Conservation (phyloP, 148 eudicot species). For the Chenopodium berlandieri region DNA sequence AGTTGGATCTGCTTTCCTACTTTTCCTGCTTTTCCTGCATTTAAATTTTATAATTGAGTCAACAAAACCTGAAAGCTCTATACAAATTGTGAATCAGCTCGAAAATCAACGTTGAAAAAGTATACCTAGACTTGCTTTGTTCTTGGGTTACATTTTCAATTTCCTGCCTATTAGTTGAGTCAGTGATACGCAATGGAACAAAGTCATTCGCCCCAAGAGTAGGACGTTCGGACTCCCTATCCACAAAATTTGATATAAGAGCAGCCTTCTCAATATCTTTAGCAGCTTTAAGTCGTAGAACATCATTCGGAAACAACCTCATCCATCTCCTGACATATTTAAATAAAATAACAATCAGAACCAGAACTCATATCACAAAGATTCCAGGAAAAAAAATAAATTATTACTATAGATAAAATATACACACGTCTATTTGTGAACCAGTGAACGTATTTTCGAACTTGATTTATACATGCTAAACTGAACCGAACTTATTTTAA, state of each 20-base stretch:
- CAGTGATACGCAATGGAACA: slow-evolving; percentile 30
- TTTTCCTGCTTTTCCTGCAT: slow-evolving; percentile 23
- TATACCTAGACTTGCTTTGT: slow-evolving; percentile 34
- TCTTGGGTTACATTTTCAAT: slow-evolving; percentile 28
- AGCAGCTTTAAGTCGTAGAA: slow-evolving; percentile 50
- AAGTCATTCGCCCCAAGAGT: slow-evolving; percentile 69
- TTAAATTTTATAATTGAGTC: background rate
- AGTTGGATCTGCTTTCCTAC: background rate
- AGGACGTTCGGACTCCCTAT: slow-evolving; percentile 82
- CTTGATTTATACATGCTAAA: background rate
- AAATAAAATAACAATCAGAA: slow-evolving; percentile 1
- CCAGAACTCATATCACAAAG: background rate
- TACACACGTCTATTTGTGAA: background rate
- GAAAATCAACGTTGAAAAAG: background rate
- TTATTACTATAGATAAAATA: background rate
- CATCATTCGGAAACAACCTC: slow-evolving; percentile 61
- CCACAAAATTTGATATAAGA: slow-evolving; percentile 77
- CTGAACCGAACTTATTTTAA: background rate
- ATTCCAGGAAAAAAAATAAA: background rate
- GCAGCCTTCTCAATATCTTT: slow-evolving; percentile 48
- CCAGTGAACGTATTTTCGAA: background rate
- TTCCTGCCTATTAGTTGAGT: slow-evolving; percentile 33
- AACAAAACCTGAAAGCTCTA: slow-evolving; percentile 2
- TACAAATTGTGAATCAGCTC: background rate
- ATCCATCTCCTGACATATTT: slow-evolving; percentile 68